Base-by-base conservation (phyloP, 78 protist species). In the Trichosphaerium sp. region DNA sequence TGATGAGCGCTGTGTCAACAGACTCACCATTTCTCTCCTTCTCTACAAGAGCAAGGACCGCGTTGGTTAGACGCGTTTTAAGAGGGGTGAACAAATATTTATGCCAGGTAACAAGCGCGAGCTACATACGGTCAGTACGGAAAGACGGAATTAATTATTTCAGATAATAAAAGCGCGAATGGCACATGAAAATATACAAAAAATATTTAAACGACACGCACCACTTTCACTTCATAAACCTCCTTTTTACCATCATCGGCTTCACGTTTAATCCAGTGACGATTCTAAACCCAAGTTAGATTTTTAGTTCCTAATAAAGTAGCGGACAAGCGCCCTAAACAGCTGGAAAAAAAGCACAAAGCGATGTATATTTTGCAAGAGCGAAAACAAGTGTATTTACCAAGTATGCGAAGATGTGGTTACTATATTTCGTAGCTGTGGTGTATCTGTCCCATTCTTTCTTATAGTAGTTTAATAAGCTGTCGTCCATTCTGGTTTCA, bases 11-110 rank as follows among this genome's bases (percentile, higher is more conserved):
- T 4, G 73, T 60, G 52, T 77, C 68, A 32, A 83, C 62, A 56
- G 77, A 85, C 51, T 83, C 81, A 14, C 89, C 89, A 54, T 79
- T 79, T 52, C 89, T 65, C 64, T 83, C 89, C 47, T 31, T 68
- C 60, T 77, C 83, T 25, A 83, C 73, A n/a, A 81, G 40, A 41
- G 49, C 87, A 54, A 83, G 66, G 26, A 83, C 43, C n/a, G 85
- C 82, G 37, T 48, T 39, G 7, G 78, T 75, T 38, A 83, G 65
- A 18, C 85, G 59, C 31, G 38, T 61, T 55, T 81, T 83, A 23
- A 83, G 51, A 38, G 79, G 70, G 40, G 43, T 29, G 67, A 87
- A 83, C 39, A 84, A 65, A 38, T 65, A 62, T 39, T 83, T 80
- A 40, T 84, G 60, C 90, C 88, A 87, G 28, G 55, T 55, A 56